Percentiles rank a stretch among this genome's conserved stretches.
These are phyloP conservation scores for Galeopsis tetrahit DNA, from an alignment of 257 asterid genomes.

Conservation along the genomic window DNA sequence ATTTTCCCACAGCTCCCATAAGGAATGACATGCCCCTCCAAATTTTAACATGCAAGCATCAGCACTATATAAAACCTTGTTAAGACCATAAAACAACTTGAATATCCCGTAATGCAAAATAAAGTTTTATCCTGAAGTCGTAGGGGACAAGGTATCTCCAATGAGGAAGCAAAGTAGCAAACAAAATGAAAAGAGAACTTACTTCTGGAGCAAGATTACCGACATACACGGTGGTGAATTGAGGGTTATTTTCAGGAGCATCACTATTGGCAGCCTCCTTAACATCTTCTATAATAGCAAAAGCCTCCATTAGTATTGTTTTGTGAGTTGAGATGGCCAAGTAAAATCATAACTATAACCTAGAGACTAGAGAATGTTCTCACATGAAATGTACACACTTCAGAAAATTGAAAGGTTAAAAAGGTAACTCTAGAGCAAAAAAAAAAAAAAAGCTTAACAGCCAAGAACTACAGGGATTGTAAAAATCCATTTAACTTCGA, in stretches of 20 bases:
- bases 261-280: slow-evolving; percentile 67
- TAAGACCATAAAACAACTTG: background rate
- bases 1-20: background rate
- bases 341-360: slow-evolving; percentile 19
- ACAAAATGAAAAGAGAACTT: slow-evolving; percentile 29
- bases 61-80: background rate
- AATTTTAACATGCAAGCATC: background rate
- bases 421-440: background rate
- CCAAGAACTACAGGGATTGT: background rate
- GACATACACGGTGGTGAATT: slow-evolving; percentile 76
- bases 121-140: background rate
- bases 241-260: slow-evolving; percentile 86
- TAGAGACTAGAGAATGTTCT: slow-evolving; percentile 20
- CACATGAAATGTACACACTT: background rate
- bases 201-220: slow-evolving; percentile 92
- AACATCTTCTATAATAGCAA: slow-evolving; percentile 67
- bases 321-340: slow-evolving; percentile 24
- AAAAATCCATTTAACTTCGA: background rate
- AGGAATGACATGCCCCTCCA: background rate
- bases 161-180: slow-evolving; percentile 25
- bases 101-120: background rate
- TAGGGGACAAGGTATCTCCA: slow-evolving; percentile 4
- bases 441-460: background rate
- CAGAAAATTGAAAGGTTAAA: slow-evolving; percentile 1
- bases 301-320: slow-evolving; percentile 14